Conservation (phyloP, 2,329 filamentous ascomycete genomes). For the Plenodomus tracheiphilus region DNA sequence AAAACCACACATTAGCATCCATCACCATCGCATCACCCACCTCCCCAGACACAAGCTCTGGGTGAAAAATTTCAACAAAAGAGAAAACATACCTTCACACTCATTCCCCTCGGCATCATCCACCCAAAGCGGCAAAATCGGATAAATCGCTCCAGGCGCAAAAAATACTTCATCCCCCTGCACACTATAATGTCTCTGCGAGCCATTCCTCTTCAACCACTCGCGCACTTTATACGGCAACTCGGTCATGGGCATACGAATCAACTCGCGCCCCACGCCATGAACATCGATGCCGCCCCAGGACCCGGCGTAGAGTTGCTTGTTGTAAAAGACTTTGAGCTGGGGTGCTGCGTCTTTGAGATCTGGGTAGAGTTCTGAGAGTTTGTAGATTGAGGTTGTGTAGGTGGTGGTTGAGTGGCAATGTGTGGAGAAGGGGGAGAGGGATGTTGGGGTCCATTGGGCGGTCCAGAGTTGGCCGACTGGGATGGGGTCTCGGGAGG, state of each 20-base stretch:
- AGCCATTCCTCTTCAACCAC: slow-evolving; percentile 55
- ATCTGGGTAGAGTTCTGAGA: slow-evolving; percentile 37
- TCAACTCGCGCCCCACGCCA: slow-evolving; percentile 52
- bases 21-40: slow-evolving; percentile 1
- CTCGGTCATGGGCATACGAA: slow-evolving; percentile 53
- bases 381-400: slow-evolving; percentile 35
- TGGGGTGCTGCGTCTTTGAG: slow-evolving; percentile 36
- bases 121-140: slow-evolving; percentile 55
- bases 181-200: slow-evolving; percentile 46
- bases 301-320: slow-evolving; percentile 52
- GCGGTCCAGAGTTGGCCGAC: slow-evolving; percentile 37
- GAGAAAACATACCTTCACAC: slow-evolving; percentile 54
- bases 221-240: slow-evolving; percentile 48
- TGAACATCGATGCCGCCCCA: slow-evolving; percentile 60
- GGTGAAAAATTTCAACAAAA: no score
- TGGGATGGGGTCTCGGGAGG: slow-evolving; percentile 30
- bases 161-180: slow-evolving; percentile 54
- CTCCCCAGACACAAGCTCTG: neutral
- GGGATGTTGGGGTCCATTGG: slow-evolving; percentile 27
- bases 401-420: slow-evolving; percentile 24
- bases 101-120: slow-evolving; percentile 46
- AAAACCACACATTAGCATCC: no score
- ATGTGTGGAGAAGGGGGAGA: slow-evolving; percentile 25
- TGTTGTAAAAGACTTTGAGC: slow-evolving; percentile 44
- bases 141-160: slow-evolving; percentile 57